phyloP scores from a whole-genome alignment of 2,329 filamentous ascomycete genomes.

The Gyromitra esculenta region DNA sequence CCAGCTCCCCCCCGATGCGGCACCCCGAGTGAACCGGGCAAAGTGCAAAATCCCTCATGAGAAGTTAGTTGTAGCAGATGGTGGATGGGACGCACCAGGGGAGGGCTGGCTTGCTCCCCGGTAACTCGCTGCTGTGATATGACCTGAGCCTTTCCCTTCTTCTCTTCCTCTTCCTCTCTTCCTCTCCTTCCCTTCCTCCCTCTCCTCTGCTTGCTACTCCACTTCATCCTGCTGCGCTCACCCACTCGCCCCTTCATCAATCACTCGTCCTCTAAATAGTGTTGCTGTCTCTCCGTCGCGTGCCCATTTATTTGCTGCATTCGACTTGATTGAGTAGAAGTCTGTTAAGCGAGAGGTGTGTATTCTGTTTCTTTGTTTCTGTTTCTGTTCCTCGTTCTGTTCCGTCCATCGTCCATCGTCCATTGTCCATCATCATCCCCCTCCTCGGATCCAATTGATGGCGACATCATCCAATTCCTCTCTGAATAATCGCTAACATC shows the following conservation, averaged over 20 bases:
- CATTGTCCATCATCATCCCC: background rate
- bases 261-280: background rate
- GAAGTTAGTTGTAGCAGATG: background rate
- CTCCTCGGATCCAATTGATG: background rate
- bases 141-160: slow-evolving; percentile 20
- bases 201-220: background rate
- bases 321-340: slow-evolving; percentile 33
- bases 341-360: slow-evolving; percentile 8
- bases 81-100: background rate
- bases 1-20: background rate
- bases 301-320: slow-evolving; percentile 48
- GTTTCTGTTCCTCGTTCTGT: background rate
- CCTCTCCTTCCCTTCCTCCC: background rate
- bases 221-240: background rate
- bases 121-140: slow-evolving; percentile 17
- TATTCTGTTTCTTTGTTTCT: background rate
- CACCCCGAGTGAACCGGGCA: slow-evolving; percentile 5
- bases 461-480: background rate
- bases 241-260: background rate
- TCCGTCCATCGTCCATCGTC: background rate
- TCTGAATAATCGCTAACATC: background rate
- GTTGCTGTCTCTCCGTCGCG: slow-evolving; percentile 18
- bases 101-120: background rate
- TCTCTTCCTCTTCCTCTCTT: slow-evolving; percentile 17
- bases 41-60: slow-evolving; percentile 10